A percentile compares a stretch with the other conserved stretches of the same genome.
Evolutionary conservation across 441 rosid species (phyloP).

Genomic region (Populus hybrid): DNA sequence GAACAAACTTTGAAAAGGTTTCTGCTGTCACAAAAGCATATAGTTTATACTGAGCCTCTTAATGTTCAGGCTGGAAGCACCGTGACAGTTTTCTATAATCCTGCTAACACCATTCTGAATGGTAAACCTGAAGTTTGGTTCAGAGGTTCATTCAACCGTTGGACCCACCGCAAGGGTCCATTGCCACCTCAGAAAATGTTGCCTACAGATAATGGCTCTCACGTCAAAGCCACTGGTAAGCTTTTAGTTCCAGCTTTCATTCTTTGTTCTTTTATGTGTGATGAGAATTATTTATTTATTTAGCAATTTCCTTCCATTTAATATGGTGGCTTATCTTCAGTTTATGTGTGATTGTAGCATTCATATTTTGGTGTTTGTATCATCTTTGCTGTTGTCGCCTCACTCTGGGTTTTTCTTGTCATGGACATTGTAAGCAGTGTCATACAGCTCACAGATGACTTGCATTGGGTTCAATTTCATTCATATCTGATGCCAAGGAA

Average conservation of each 20-base stretch:
- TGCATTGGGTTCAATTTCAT: background rate
- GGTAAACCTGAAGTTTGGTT: conserved; percentile 93
- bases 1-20: conserved; percentile 69
- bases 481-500: background rate
- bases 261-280: background rate
- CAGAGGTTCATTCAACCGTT: conserved; percentile 88
- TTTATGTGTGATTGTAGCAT: background rate
- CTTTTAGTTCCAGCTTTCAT: conserved; percentile 6
- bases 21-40: conserved; percentile 77
- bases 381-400: background rate
- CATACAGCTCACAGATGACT: background rate
- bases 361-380: background rate
- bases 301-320: background rate
- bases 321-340: background rate
- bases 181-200: conserved; percentile 86
- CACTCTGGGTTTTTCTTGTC: background rate
- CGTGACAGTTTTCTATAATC: conserved; percentile 72
- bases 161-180: conserved; percentile 79
- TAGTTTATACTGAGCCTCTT: conserved; percentile 87
- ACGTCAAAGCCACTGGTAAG: conserved; percentile 64
- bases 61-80: conserved; percentile 73
- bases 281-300: background rate
- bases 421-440: background rate
- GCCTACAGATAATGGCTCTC: conserved; percentile 52
- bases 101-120: conserved; percentile 72